These are phyloP conservation scores for Neofusicoccum parvum DNA, from an alignment of 2,329 filamentous ascomycete species.

Conservation along the genomic window DNA sequence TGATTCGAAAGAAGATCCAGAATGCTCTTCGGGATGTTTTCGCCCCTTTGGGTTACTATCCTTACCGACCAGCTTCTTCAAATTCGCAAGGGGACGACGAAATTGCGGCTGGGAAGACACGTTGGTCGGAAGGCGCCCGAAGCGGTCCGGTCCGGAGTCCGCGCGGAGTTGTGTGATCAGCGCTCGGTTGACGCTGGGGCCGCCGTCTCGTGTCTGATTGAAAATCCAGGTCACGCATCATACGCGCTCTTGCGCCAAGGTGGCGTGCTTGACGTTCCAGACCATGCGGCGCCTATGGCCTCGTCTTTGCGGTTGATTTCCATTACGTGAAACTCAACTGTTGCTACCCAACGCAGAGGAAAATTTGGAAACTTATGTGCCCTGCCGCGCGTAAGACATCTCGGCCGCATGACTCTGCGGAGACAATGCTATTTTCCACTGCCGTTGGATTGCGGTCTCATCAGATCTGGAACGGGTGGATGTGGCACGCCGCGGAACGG, in stretches of 20 bases:
- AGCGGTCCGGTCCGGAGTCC: too few species aligned
- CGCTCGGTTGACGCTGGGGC: too few species aligned
- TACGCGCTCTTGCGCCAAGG: neutral
- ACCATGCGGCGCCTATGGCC: neutral
- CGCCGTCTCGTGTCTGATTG: neutral
- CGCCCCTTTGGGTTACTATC: neutral
- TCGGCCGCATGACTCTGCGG: neutral
- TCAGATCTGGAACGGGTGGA: too few species aligned
- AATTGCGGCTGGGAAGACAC: too few species aligned
- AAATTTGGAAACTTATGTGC: neutral
- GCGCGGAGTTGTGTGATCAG: too few species aligned
- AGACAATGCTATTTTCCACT: neutral
- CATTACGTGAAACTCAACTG: neutral
- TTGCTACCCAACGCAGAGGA: neutral
- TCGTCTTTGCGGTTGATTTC: neutral
- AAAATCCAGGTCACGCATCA: conserved; percentile 2
- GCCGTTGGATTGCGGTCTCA: neutral
- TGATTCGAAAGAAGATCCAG: neutral
- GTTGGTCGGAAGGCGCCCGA: too few species aligned
- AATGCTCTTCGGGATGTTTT: conserved; percentile 12
- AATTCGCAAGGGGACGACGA: neutral
- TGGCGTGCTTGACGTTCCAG: neutral
- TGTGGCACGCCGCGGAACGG: too few species aligned
- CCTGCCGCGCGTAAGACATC: neutral
- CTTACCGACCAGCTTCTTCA: neutral